Conservation (phyloP, 2,329 filamentous ascomycete species). For the Fusarium neocosmosporiellum region DNA sequence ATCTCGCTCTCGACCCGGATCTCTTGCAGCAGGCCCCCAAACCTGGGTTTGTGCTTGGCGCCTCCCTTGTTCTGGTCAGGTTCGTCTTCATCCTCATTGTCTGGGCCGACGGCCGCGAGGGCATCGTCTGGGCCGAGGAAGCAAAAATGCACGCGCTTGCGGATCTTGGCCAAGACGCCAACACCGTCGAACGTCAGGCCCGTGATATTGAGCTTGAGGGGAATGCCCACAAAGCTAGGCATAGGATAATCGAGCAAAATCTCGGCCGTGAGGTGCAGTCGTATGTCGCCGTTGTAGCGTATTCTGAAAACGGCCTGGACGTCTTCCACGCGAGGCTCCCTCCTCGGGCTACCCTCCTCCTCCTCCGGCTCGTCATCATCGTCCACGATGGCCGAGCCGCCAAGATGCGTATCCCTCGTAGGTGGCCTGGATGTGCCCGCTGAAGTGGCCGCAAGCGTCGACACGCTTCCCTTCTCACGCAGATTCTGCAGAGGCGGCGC, state of each 20-base stretch:
- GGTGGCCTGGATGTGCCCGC: conserved; percentile 66
- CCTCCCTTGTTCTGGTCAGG: conserved; percentile 3
- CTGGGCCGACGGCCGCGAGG: conserved; percentile 72
- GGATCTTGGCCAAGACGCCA: conserved; percentile 90
- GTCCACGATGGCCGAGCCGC: conserved; percentile 53
- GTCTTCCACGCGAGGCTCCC: conserved; percentile 84
- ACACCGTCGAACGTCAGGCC: conserved; percentile 96
- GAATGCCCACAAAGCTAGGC: conserved; percentile 97
- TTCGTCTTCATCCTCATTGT: conserved; percentile 48
- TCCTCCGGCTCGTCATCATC: conserved; percentile 47
- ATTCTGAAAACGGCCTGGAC: conserved; percentile 94
- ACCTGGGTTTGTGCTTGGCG: conserved; percentile 45
- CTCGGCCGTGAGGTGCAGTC: conserved; percentile 90
- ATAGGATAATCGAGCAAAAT: conserved; percentile 98
- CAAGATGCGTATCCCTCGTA: conserved; percentile 61
- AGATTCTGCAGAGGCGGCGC: conserved; percentile 59
- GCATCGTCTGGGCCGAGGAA: conserved; percentile 95
- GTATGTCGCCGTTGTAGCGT: conserved; percentile 87
- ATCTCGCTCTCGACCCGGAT: conserved; percentile 98
- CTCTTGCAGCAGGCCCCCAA: conserved; percentile 87
- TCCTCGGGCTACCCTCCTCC: conserved; percentile 52
- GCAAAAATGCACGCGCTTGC: conserved; percentile 90
- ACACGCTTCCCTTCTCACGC: conserved; percentile 71
- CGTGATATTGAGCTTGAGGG: conserved; percentile 93
- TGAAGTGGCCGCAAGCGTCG: conserved; percentile 68